Percentiles rank a stretch among this genome's conserved stretches.
These are phyloP conservation scores for Spizellomyces sp. DNA, from an alignment of 192 early-diverging fungal genomes.

Conservation along the genomic window DNA sequence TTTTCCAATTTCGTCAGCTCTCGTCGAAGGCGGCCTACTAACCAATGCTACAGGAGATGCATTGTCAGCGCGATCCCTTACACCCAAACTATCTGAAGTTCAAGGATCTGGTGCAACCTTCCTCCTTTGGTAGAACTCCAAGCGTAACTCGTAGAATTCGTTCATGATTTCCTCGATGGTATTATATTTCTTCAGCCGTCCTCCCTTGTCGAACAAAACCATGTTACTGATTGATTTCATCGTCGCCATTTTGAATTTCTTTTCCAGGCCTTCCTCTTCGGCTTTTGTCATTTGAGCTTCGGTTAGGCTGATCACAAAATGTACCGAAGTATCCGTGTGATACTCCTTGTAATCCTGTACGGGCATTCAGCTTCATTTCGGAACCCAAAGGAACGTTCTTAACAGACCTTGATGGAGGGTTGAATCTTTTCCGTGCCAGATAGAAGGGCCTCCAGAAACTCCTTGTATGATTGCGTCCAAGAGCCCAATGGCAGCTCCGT, in stretches of 20 bases:
- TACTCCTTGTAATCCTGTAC: conserved; percentile 64
- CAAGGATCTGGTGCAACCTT: conserved; percentile 57
- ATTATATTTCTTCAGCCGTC: conserved; percentile 72
- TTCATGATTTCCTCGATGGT: conserved; percentile 73
- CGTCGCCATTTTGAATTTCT: conserved; percentile 68
- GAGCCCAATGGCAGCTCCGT: conserved; percentile 79
- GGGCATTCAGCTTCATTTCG: conserved; percentile 13
- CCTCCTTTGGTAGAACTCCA: conserved; percentile 77
- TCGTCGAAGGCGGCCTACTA: conserved; percentile 61
- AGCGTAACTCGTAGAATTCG: conserved; percentile 80
- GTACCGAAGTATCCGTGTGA: conserved; percentile 59
- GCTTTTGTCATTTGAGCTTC: conserved; percentile 66
- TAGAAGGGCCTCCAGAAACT: conserved; percentile 69
- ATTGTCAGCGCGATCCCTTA: background rate
- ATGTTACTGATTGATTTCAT: conserved; percentile 78
- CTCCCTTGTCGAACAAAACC: conserved; percentile 82
- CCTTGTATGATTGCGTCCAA: conserved; percentile 85
- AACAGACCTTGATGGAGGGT: conserved; percentile 56
- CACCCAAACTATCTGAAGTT: background rate
- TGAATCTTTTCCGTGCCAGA: conserved; percentile 62
- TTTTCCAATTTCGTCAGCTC: conserved; percentile 72
- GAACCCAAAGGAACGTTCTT: conserved; percentile 4
- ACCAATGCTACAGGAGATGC: conserved; percentile 12
- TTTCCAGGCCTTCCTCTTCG: conserved; percentile 69
- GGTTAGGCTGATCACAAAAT: conserved; percentile 59